A percentile compares a stretch with the other conserved stretches of the same genome.
Evolutionary conservation across 2,329 filamentous ascomycete genomes (phyloP).

Genomic region (Pseudocercospora crystallina): DNA sequence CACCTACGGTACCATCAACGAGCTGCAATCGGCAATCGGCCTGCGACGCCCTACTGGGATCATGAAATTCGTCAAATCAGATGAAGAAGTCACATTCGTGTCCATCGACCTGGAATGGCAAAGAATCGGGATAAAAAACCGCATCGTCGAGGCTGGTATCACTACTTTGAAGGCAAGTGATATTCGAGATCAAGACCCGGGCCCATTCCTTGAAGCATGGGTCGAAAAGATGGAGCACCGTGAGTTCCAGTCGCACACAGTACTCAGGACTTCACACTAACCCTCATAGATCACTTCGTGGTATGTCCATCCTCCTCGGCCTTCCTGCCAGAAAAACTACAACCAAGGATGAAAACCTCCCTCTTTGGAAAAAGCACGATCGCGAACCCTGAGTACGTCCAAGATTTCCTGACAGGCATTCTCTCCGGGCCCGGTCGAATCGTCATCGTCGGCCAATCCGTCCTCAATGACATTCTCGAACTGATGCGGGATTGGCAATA

Average conservation of each 20-base stretch:
- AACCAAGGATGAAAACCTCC: neutral
- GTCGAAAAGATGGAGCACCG: conserved; percentile 15
- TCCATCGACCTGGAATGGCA: conserved; percentile 13
- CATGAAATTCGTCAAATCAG: too few relatives aligned
- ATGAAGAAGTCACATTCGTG: conserved; percentile 7
- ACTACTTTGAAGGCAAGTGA: conserved; percentile 4
- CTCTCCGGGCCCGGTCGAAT: neutral
- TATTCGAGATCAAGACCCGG: neutral
- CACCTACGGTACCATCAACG: too few relatives aligned
- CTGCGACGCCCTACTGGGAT: too few relatives aligned
- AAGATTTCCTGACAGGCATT: neutral
- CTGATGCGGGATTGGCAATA: neutral
- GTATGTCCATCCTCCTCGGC: too few relatives aligned
- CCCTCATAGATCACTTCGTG: too few relatives aligned
- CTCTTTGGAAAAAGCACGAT: conserved; percentile 2
- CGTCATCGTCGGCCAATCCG: conserved; percentile 5
- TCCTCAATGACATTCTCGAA: neutral
- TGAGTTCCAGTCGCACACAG: neutral
- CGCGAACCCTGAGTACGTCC: neutral
- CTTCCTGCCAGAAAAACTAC: too few relatives aligned
- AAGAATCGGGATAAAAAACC: neutral
- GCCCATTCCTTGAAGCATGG: conserved; percentile 1
- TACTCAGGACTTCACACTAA: too few relatives aligned
- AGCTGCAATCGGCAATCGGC: too few relatives aligned
- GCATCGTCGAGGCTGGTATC: conserved; percentile 11